These are phyloP conservation scores for Claviceps cyperi DNA, from an alignment of 2,329 filamentous ascomycete species.

Conservation along the genomic window DNA sequence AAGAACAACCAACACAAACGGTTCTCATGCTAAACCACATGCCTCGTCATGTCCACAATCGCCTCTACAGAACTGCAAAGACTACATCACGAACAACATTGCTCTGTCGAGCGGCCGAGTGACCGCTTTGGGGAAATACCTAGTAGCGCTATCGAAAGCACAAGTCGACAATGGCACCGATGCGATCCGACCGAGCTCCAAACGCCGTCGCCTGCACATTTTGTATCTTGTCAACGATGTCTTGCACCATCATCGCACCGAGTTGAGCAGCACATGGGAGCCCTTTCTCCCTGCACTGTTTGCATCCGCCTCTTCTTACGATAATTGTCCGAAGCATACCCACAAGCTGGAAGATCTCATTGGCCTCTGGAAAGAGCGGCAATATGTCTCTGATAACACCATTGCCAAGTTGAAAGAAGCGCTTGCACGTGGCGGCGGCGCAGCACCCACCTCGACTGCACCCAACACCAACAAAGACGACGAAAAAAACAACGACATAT, in stretches of 20 bases:
- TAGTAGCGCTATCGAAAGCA: slow-evolving; percentile 48
- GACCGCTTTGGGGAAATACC: slow-evolving; percentile 58
- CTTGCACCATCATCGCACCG: slow-evolving; percentile 48
- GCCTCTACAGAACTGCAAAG: slow-evolving; percentile 59
- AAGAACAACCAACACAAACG: background rate
- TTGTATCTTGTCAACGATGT: slow-evolving; percentile 70
- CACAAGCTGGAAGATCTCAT: slow-evolving; percentile 51
- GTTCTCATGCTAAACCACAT: slow-evolving; percentile 7
- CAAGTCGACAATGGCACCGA: slow-evolving; percentile 16
- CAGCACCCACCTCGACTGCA: slow-evolving; percentile 9
- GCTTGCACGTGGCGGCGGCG: slow-evolving; percentile 26
- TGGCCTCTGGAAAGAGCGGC: slow-evolving; percentile 53
- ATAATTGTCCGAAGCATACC: slow-evolving; percentile 49
- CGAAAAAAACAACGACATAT: background rate
- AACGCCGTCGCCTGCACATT: slow-evolving; percentile 58
- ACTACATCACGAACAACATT: slow-evolving; percentile 66
- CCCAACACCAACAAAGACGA: slow-evolving; percentile 5
- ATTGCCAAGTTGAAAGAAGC: slow-evolving; percentile 45
- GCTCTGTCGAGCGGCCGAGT: slow-evolving; percentile 52
- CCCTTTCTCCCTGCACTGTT: slow-evolving; percentile 48
- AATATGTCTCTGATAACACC: slow-evolving; percentile 42
- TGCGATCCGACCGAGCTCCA: slow-evolving; percentile 36
- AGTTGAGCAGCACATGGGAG: slow-evolving; percentile 43
- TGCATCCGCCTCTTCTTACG: slow-evolving; percentile 40
- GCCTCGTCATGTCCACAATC: background rate